Evolutionary conservation across 106 monocot genomes (phyloP), one percentile per base, ranked within the genome.

Genomic region (Hemerocallis citrina): DNA sequence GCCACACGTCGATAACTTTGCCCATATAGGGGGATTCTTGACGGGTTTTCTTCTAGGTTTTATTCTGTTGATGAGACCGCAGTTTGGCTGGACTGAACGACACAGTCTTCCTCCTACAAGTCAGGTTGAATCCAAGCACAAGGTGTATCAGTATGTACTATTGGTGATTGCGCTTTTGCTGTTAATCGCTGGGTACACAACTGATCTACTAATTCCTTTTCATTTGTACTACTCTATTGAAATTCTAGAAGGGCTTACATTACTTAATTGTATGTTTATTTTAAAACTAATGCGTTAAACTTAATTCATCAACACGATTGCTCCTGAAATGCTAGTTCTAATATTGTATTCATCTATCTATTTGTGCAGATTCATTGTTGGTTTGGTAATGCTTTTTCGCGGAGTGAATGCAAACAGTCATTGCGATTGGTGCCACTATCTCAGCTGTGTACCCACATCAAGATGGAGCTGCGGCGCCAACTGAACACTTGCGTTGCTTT

Each of bases 341-440:
- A 41, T 41, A 15, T 41, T 1, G n/a, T n/a, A 41, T 41, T 41
- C 41, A 13, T 41, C 17, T 25, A 24, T 6, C 24, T 24, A 8
- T 49, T 5, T 43, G n/a, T 47, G 51, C 81, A 92, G 92, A 61
- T 81, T 88, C 61, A 52, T 36, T 7, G 78, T 73, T 62, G 88
- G 78, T 13, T 44, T 81, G 73, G 42, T 62, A 34, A 71, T 81
- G 75, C 57, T 88, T 3, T 92, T 81, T 69, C 66, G 44, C 34
- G 88, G 84, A 36, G 68, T 55, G 68, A 71, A 81, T 31, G 84
- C 60, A 11, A 81, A 88, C 41, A 75, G 84, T 21, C 74, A 67
- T 32, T 92, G 92, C 68, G 33, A 58, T 2, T 92, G 92, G 92
- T 88, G 92, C 34, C 92, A 88, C 51, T 88, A 92, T 49, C 52